Percentiles rank a stretch among this genome's conserved stretches.
Evolutionary conservation across 805 yeast species (phyloP).

Genomic region (Wickerhamomyces sydowiorum): DNA sequence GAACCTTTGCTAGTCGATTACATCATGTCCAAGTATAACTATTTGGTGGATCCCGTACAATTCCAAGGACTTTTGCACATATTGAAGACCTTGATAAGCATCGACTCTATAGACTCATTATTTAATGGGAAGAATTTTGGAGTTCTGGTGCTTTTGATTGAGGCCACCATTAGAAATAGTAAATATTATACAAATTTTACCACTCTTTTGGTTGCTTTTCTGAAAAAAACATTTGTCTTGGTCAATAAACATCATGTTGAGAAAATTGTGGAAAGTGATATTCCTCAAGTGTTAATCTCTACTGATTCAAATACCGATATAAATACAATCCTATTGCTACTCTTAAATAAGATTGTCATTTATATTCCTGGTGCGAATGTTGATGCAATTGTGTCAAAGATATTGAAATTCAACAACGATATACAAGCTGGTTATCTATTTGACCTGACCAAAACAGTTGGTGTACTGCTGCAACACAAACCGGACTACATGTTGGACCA

Average conservation of each 20-base stretch:
- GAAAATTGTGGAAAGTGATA: slow-evolving; percentile 3
- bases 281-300: slow-evolving; percentile 4
- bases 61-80: slow-evolving; percentile 22
- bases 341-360: slow-evolving; percentile 17
- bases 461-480: slow-evolving; percentile 14
- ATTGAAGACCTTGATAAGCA: slow-evolving; percentile 11
- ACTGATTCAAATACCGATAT: slow-evolving; percentile 10
- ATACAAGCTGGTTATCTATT: slow-evolving; percentile 16
- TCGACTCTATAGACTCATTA: slow-evolving; percentile 10
- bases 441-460: slow-evolving; percentile 22
- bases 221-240: slow-evolving; percentile 18
- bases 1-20: slow-evolving; percentile 10
- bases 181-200: slow-evolving; percentile 19
- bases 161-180: slow-evolving; percentile 17
- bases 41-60: slow-evolving; percentile 18
- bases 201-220: slow-evolving; percentile 7
- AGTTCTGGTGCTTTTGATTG: slow-evolving; percentile 10
- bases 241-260: slow-evolving; percentile 6
- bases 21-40: slow-evolving; percentile 11
- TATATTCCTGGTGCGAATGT: slow-evolving; percentile 8
- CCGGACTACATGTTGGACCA: slow-evolving; percentile 8
- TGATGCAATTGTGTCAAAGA: slow-evolving; percentile 5
- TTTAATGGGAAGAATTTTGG: slow-evolving; percentile 7
- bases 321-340: slow-evolving; percentile 7
- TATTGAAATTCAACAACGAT: slow-evolving; percentile 8